Conservation (phyloP, 2,329 filamentous ascomycete genomes). For the Chrysosporium keratinophilum region DNA sequence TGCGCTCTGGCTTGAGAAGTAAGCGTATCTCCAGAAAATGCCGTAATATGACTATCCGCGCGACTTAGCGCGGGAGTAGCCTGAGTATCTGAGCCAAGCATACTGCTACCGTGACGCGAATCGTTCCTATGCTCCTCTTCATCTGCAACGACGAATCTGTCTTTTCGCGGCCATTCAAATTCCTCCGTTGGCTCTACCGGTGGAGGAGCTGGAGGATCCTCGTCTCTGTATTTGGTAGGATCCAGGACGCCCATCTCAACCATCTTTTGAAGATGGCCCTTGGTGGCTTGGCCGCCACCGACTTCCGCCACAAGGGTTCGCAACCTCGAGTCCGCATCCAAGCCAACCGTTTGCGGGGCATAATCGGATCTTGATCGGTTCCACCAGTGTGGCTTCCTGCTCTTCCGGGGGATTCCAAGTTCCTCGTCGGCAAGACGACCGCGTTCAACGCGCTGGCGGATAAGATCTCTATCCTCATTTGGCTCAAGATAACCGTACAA, state of each 20-base stretch:
- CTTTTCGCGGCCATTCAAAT: conserved; percentile 6
- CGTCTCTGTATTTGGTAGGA: conserved; percentile 10
- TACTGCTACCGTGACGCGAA: background rate
- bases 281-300: conserved; percentile 25
- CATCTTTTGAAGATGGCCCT: conserved; percentile 21
- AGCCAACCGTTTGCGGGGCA: conserved; percentile 19
- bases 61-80: background rate
- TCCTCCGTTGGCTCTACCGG: background rate
- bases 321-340: conserved; percentile 23
- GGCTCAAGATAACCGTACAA: conserved; percentile 48
- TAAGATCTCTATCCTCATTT: conserved; percentile 62
- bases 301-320: conserved; percentile 29
- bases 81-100: background rate
- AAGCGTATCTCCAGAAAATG: conserved; percentile 14
- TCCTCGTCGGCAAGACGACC: conserved; percentile 49
- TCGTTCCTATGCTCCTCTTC: background rate
- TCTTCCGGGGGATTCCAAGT: conserved; percentile 45
- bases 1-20: conserved; percentile 12
- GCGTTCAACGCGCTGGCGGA: conserved; percentile 51
- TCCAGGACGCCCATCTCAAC: conserved; percentile 34
- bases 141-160: background rate
- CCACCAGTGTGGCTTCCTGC: conserved; percentile 57
- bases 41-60: conserved; percentile 9
- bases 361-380: conserved; percentile 28
- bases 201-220: background rate